Percentiles rank a stretch among this genome's conserved stretches.
Conservation (phyloP, 805 yeast species). For the Wickerhamomyces mucosus region DNA sequence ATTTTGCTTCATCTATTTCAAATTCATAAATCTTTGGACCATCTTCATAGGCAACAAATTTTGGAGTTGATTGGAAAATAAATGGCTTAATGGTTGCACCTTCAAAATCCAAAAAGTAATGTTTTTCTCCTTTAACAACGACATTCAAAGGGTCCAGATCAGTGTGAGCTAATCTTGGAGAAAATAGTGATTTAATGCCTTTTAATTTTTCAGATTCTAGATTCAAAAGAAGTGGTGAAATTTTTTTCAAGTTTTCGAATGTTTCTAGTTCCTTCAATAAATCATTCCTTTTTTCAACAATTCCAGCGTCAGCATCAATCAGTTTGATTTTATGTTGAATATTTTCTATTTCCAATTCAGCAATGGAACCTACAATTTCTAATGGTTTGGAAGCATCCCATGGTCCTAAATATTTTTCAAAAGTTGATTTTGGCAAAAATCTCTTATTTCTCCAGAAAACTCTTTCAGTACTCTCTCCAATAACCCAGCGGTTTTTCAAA, state of each 20-base stretch:
- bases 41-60: slow-evolving; percentile 66
- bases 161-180: slow-evolving; percentile 68
- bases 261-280: slow-evolving; percentile 46
- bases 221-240: slow-evolving; percentile 51
- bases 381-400: slow-evolving; percentile 53
- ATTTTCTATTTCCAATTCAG: slow-evolving; percentile 55
- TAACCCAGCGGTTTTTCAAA: slow-evolving; percentile 65
- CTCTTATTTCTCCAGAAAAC: slow-evolving; percentile 63
- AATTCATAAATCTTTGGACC: slow-evolving; percentile 82
- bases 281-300: slow-evolving; percentile 31
- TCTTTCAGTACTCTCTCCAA: slow-evolving; percentile 85
- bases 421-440: slow-evolving; percentile 38
- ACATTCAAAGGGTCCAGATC: slow-evolving; percentile 91
- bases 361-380: slow-evolving; percentile 56
- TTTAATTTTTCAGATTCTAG: slow-evolving; percentile 45
- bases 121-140: slow-evolving; percentile 28
- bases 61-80: slow-evolving; percentile 67
- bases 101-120: slow-evolving; percentile 73
- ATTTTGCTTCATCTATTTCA: slow-evolving; percentile 67
- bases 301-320: slow-evolving; percentile 40
- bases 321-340: slow-evolving; percentile 44
- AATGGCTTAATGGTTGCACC: slow-evolving; percentile 75
- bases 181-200: slow-evolving; percentile 49
- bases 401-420: slow-evolving; percentile 61
- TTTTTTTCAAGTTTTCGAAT: slow-evolving; percentile 46